These are phyloP conservation scores for Tinospora cordifolia DNA, from an alignment of 164 flowering plant species.

Conservation along the genomic window DNA sequence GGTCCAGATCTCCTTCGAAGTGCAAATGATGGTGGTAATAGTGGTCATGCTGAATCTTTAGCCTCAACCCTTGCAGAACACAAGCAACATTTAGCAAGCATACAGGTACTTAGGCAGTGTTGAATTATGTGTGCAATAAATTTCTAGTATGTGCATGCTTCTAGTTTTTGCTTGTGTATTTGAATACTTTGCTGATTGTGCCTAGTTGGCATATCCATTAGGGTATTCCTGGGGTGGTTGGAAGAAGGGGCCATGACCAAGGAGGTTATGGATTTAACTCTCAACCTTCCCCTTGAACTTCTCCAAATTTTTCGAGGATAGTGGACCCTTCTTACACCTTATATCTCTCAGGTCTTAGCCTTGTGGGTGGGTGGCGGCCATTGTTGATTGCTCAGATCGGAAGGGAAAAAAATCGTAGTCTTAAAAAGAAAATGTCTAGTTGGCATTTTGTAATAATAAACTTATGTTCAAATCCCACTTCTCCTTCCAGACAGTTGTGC, in stretches of 20 bases:
- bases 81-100: constrained; percentile 89
- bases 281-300: too few relatives aligned
- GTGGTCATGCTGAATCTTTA: constrained; percentile 90
- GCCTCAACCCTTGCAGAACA: constrained; percentile 88
- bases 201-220: not conserved
- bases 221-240: too few relatives aligned
- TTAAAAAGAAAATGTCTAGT: too few relatives aligned
- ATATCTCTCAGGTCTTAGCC: too few relatives aligned
- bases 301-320: too few relatives aligned
- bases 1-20: constrained; percentile 87
- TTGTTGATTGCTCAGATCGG: too few relatives aligned
- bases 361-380: too few relatives aligned
- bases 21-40: constrained; percentile 50
- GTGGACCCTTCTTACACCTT: too few relatives aligned
- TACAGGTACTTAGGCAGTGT: constrained; percentile 51
- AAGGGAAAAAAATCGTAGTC: too few relatives aligned
- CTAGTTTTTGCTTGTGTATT: not conserved
- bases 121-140: not conserved
- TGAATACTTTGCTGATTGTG: not conserved
- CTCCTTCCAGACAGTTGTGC: too few relatives aligned
- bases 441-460: not conserved
- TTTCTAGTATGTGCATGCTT: not conserved
- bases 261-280: too few relatives aligned
- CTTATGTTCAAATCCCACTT: not conserved
- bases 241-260: too few relatives aligned